A percentile compares a stretch with the other conserved stretches of the same genome.
Evolutionary conservation across 768 basidiomycete genomes (phyloP).

Genomic region (Russula sp.): DNA sequence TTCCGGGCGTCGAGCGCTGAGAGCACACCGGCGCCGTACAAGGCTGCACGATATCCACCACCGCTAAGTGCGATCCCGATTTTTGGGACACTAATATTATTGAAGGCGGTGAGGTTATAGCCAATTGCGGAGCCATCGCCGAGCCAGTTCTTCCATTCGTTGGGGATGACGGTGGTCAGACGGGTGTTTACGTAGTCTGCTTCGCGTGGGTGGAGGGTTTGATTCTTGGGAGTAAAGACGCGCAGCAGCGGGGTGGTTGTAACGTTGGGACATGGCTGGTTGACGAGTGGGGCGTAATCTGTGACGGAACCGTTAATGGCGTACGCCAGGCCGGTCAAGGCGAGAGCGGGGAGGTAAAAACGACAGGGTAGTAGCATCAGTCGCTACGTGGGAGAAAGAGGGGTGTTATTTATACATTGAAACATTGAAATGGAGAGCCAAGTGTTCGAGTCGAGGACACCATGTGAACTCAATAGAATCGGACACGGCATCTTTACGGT

Average conservation of each 20-base stretch:
- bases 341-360: background rate
- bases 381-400: no score
- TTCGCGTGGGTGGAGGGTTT: conserved; percentile 47
- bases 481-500: no score
- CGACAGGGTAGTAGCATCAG: background rate
- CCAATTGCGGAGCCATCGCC: conserved; percentile 48
- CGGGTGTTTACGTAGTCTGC: conserved; percentile 42
- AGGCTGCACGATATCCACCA: conserved; percentile 62
- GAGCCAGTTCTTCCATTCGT: conserved; percentile 56
- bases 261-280: conserved; percentile 48
- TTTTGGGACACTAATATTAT: conserved; percentile 38
- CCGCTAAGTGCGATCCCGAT: conserved; percentile 66
- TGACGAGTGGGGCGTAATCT: conserved; percentile 48
- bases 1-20: conserved; percentile 59
- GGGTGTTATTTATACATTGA: no score
- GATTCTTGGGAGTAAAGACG: conserved; percentile 44
- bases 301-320: conserved; percentile 27
- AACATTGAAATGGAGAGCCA: no score
- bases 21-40: conserved; percentile 56
- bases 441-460: no score
- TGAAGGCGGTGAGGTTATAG: conserved; percentile 44
- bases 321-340: background rate
- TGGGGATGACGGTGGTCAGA: conserved; percentile 35
- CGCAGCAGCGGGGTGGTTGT: conserved; percentile 45
- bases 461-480: no score